Evolutionary conservation across 495 filamentous ascomycete genomes (phyloP).

Genomic region (Aspergillus cavernicola): DNA sequence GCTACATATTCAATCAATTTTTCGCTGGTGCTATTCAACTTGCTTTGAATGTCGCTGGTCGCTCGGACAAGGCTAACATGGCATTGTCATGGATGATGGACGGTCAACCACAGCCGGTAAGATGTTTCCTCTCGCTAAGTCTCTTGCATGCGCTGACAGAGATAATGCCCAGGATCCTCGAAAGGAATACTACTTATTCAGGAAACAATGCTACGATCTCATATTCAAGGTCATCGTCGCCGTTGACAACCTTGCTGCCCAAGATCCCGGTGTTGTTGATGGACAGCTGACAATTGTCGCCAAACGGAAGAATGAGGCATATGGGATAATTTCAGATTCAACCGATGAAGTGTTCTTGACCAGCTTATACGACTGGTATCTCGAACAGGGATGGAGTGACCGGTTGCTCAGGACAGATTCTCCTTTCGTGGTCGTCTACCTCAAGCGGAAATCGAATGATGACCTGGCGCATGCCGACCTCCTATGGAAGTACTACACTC

Average conservation of each 20-base stretch:
- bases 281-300: slow-evolving; percentile 70
- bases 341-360: slow-evolving; percentile 91
- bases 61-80: slow-evolving; percentile 78
- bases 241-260: slow-evolving; percentile 64
- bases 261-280: slow-evolving; percentile 68
- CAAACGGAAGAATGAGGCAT: slow-evolving; percentile 80
- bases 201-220: slow-evolving; percentile 78
- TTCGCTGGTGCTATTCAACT: slow-evolving; percentile 89
- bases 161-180: slow-evolving; percentile 57
- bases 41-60: slow-evolving; percentile 71
- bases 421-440: slow-evolving; percentile 79
- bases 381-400: slow-evolving; percentile 74
- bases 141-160: slow-evolving; percentile 42
- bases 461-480: slow-evolving; percentile 78
- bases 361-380: slow-evolving; percentile 95
- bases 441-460: slow-evolving; percentile 64
- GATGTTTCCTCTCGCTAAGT: slow-evolving; percentile 9
- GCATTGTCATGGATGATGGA: slow-evolving; percentile 75
- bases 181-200: slow-evolving; percentile 57
- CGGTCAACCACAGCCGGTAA: slow-evolving; percentile 52
- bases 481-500: slow-evolving; percentile 86
- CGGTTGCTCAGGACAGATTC: slow-evolving; percentile 80
- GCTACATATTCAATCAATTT: slow-evolving; percentile 77
- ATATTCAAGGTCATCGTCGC: slow-evolving; percentile 71
- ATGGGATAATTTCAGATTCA: slow-evolving; percentile 78